Evolutionary conservation across 768 basidiomycete genomes (phyloP).

Genomic region (Tricholoma hemisulphureum): DNA sequence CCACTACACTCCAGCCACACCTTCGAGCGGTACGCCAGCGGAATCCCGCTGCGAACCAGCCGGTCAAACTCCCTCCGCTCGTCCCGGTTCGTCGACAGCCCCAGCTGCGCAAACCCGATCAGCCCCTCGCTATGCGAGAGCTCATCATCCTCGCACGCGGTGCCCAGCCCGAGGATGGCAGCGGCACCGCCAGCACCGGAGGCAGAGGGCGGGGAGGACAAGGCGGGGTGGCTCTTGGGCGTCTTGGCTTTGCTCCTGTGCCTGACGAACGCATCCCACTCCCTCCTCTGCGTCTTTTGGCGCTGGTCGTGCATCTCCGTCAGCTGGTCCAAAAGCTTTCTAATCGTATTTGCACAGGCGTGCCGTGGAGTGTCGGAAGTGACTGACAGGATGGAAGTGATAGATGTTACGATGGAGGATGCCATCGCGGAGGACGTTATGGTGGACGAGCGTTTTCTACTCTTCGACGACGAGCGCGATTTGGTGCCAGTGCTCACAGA

Average conservation of each 20-base stretch:
- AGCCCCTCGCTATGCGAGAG: conserved; percentile 79
- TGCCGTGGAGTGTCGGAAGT: conserved; percentile 67
- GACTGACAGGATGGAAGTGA: conserved; percentile 57
- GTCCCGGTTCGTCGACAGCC: conserved; percentile 69
- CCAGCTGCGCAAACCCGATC: conserved; percentile 89
- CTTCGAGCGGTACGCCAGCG: conserved; percentile 82
- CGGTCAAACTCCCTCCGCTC: conserved; percentile 78
- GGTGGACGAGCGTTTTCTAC: conserved; percentile 46
- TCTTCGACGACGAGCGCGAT: conserved; percentile 53
- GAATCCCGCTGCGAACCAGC: conserved; percentile 83
- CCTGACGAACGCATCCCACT: conserved; percentile 88
- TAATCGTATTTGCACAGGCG: conserved; percentile 72
- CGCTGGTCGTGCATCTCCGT: conserved; percentile 81
- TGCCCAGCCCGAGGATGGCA: conserved; percentile 65
- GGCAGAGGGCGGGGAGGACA: conserved; percentile 23
- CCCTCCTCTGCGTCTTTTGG: conserved; percentile 64
- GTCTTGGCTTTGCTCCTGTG: conserved; percentile 53
- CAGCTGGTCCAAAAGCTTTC: conserved; percentile 69
- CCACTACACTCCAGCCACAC: conserved; percentile 95
- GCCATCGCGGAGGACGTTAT: conserved; percentile 23
- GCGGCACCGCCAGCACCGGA: conserved; percentile 48
- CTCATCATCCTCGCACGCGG: conserved; percentile 67
- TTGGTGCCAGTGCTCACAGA: conserved; percentile 36
- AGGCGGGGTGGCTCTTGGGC: conserved; percentile 26
- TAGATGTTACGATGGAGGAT: conserved; percentile 28